A percentile compares a stretch with the other conserved stretches of the same genome.
phyloP scores from a whole-genome alignment of 805 yeast genomes.

The Ascoidea asiatica region DNA sequence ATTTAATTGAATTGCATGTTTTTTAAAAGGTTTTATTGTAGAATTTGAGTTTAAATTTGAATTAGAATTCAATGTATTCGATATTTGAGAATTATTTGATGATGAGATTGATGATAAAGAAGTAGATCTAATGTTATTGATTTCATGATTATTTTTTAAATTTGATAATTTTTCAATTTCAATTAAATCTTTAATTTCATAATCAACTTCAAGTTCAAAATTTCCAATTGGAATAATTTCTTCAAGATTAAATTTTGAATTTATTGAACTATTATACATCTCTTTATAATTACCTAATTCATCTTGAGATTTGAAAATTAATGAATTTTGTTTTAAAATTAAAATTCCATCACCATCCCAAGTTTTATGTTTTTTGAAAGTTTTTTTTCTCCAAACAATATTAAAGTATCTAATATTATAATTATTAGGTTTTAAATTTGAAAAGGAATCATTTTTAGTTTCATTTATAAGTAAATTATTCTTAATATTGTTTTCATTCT shows the following conservation, averaged over 20 bases:
- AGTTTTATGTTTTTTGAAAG: conserved; percentile 70
- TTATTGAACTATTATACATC: neutral
- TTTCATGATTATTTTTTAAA: neutral
- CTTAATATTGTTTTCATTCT: too few relatives aligned
- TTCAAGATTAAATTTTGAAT: conserved; percentile 1
- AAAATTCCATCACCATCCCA: conserved; percentile 91
- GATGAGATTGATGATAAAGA: conserved; percentile 1
- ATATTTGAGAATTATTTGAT: conserved; percentile 5
- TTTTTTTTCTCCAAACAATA: conserved; percentile 57
- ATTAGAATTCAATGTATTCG: conserved; percentile 3
- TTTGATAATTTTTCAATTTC: conserved; percentile 11
- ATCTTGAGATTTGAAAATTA: conserved; percentile 12
- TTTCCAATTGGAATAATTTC: conserved; percentile 30
- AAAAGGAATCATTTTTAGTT: neutral
- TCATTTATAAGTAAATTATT: neutral
- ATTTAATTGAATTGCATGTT: too few relatives aligned
- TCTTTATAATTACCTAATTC: conserved; percentile 1
- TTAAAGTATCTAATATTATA: conserved; percentile 11
- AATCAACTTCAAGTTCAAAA: conserved; percentile 52
- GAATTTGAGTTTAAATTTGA: conserved; percentile 13
- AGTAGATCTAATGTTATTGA: neutral
- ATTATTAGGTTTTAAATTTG: neutral
- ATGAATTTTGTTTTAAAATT: conserved; percentile 17
- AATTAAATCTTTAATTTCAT: conserved; percentile 20
- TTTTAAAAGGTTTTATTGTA: conserved; percentile 11